These are phyloP conservation scores for Zygosaccharomyces pseudorouxii DNA, from an alignment of 805 yeast genomes.

Conservation along the genomic window DNA sequence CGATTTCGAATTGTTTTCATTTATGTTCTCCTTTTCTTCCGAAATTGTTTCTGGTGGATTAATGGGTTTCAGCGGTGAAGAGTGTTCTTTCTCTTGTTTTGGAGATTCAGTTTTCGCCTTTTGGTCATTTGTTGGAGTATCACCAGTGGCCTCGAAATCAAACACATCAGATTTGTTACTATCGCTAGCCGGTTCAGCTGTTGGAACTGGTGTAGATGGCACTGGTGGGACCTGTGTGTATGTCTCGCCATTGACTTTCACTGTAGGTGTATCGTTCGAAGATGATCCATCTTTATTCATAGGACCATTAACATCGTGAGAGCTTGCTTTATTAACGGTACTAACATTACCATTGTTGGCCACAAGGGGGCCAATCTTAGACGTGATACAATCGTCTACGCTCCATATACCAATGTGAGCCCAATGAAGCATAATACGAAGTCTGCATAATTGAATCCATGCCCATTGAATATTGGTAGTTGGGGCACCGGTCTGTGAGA, in stretches of 20 bases:
- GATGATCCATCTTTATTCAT: background rate
- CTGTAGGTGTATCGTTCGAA: background rate
- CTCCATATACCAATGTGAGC: conserved; percentile 80
- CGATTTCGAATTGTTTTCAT: background rate
- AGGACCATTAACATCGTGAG: background rate
- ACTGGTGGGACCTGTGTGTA: conserved; percentile 2
- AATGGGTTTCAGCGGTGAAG: background rate
- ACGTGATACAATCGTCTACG: conserved; percentile 31
- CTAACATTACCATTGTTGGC: conserved; percentile 8
- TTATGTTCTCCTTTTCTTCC: background rate
- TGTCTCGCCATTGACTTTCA: background rate
- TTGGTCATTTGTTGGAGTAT: background rate
- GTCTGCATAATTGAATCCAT: conserved; percentile 60
- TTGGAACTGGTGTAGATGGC: background rate
- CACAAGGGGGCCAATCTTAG: conserved; percentile 27
- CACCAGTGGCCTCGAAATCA: conserved; percentile 21
- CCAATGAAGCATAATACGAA: conserved; percentile 78
- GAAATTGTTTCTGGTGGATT: background rate
- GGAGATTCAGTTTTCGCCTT: background rate
- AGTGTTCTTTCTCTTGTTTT: background rate
- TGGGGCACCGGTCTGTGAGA: conserved; percentile 27
- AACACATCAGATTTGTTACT: conserved; percentile 17
- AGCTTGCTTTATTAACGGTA: background rate
- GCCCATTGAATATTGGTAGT: conserved; percentile 41
- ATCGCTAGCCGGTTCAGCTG: background rate